Percentiles rank a stretch among this genome's conserved stretches.
phyloP scores from a whole-genome alignment of 2,329 filamentous ascomycete genomes.

The Ceratocystis alfenasii region DNA sequence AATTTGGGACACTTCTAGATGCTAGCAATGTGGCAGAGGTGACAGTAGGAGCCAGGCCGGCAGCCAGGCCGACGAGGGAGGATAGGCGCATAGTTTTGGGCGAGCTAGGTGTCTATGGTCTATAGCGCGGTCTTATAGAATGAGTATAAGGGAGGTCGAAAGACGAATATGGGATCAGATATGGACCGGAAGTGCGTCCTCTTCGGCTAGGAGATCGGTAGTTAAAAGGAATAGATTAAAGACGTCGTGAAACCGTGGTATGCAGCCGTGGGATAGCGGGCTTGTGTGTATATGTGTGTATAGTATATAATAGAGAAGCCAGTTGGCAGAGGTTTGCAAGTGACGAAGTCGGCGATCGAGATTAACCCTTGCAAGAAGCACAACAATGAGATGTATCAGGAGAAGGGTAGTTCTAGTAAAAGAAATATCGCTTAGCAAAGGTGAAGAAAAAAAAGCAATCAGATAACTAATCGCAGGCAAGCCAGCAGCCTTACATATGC shows the following conservation, averaged over 20 bases:
- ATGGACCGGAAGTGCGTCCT: background rate
- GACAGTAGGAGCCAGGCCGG: slow-evolving; percentile 37
- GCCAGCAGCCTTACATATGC: background rate
- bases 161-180: background rate
- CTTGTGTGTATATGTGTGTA: background rate
- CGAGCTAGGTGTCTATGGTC: background rate
- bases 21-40: slow-evolving; percentile 36
- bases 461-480: background rate
- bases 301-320: background rate
- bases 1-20: slow-evolving; percentile 33
- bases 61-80: slow-evolving; percentile 42
- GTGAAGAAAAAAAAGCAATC: background rate
- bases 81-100: slow-evolving; percentile 37
- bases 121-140: background rate
- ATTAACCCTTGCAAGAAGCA: background rate
- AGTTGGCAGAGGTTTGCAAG: background rate
- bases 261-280: background rate
- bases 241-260: background rate
- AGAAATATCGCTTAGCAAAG: background rate
- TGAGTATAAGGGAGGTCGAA: background rate
- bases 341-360: slow-evolving; percentile 1
- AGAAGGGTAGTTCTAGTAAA: background rate
- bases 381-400: background rate
- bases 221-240: background rate
- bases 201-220: background rate